These are phyloP conservation scores for Irpex rosettiformis DNA, from an alignment of 1,284 basidiomycete species.

Conservation along the genomic window DNA sequence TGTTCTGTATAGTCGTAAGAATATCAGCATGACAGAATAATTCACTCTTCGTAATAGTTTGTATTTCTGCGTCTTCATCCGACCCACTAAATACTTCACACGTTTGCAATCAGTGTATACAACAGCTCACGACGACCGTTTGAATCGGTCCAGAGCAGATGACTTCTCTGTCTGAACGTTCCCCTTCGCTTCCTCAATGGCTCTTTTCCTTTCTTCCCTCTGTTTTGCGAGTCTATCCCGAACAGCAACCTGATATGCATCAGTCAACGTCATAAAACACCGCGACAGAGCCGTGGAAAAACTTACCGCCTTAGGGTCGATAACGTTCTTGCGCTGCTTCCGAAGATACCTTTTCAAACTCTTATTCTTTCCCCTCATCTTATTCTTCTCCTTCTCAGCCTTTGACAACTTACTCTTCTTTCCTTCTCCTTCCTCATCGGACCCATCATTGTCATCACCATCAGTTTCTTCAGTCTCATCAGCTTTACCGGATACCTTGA, in stretches of 20 bases:
- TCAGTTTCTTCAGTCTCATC: constrained; percentile 50
- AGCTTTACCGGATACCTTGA: constrained; percentile 68
- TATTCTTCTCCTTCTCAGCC: constrained; percentile 69
- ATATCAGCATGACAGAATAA: too few relatives aligned
- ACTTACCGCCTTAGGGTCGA: constrained; percentile 82
- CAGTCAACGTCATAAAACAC: neutral
- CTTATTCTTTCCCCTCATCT: constrained; percentile 84
- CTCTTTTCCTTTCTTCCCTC: constrained; percentile 47
- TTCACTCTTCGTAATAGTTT: too few relatives aligned
- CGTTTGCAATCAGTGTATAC: too few relatives aligned
- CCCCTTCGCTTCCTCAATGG: constrained; percentile 40
- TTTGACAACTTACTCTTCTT: constrained; percentile 22
- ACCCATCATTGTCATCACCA: constrained; percentile 32
- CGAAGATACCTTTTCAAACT: constrained; percentile 80
- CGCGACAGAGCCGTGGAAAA: neutral
- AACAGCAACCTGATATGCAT: constrained; percentile 53
- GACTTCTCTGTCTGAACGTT: constrained; percentile 39
- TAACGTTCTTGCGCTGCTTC: constrained; percentile 91
- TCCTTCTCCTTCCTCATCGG: constrained; percentile 13
- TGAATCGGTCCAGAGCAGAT: constrained; percentile 69
- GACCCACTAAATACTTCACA: too few relatives aligned
- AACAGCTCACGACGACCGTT: too few relatives aligned
- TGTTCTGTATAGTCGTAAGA: too few relatives aligned
- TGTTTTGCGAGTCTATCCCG: constrained; percentile 68
- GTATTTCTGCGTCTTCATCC: too few relatives aligned